These are phyloP conservation scores for Boletellus emodensis DNA, from an alignment of 768 basidiomycete genomes.

Conservation along the genomic window DNA sequence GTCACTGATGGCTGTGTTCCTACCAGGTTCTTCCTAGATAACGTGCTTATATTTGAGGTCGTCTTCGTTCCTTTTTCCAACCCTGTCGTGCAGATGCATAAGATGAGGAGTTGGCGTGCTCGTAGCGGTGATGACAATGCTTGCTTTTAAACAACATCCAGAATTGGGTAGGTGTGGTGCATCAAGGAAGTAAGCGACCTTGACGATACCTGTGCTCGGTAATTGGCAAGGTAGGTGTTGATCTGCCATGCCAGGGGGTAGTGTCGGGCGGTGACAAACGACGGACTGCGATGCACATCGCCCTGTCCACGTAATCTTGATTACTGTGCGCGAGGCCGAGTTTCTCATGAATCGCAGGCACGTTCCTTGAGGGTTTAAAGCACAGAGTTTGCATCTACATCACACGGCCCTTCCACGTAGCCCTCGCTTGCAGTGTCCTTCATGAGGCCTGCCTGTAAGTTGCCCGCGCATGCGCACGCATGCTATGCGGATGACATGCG, in stretches of 20 bases:
- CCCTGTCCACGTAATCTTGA: neutral
- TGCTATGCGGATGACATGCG: neutral
- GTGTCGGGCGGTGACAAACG: neutral
- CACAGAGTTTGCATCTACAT: conserved; percentile 7
- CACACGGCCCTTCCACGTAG: neutral
- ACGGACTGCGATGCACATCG: neutral
- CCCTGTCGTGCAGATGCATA: neutral
- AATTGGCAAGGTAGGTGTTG: conserved; percentile 3
- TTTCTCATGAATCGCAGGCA: neutral
- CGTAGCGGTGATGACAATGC: neutral
- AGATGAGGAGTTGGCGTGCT: neutral
- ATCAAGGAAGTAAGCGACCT: neutral
- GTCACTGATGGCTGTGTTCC: conserved; percentile 1
- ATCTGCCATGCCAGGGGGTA: neutral
- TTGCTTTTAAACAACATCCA: conserved; percentile 1
- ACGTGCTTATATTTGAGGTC: neutral
- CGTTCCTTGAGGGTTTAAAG: neutral
- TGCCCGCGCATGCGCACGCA: conserved; percentile 2
- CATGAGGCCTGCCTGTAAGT: neutral
- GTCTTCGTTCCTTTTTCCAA: neutral
- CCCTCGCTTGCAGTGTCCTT: neutral
- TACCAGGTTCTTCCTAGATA: neutral
- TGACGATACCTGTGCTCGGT: neutral
- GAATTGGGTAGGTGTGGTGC: neutral
- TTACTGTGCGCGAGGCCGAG: neutral